Conservation (phyloP, 2,329 filamentous ascomycete genomes). For the Emmonsia crescens region DNA sequence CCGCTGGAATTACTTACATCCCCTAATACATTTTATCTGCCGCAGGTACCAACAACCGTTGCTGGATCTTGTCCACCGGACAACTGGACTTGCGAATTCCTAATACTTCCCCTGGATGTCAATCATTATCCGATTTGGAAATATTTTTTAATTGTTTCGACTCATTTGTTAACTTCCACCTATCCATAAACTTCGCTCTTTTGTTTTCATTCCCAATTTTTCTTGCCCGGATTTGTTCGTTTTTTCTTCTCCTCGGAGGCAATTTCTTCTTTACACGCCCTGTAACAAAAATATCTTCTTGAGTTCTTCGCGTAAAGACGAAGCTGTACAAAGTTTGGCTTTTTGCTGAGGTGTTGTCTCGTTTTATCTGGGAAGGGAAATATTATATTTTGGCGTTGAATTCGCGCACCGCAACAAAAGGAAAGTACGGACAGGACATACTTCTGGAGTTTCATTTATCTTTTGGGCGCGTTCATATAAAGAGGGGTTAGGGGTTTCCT, state of each 20-base stretch:
- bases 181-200: background rate
- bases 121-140: background rate
- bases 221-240: too few relatives aligned
- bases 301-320: background rate
- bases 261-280: background rate
- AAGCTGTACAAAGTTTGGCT: background rate
- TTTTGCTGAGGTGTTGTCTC: background rate
- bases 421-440: background rate
- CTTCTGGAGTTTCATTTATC: background rate
- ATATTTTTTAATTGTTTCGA: background rate
- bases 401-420: background rate
- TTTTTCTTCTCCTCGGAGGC: background rate
- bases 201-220: background rate
- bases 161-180: background rate
- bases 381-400: background rate
- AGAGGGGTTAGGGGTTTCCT: background rate
- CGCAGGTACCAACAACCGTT: background rate
- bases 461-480: background rate
- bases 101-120: background rate
- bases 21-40: background rate
- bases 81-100: background rate
- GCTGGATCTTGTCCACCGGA: background rate
- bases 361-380: background rate
- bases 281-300: background rate
- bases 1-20: background rate